These are phyloP conservation scores for Thuja plicata DNA, from an alignment of 83 land plant genomes.

Conservation along the genomic window DNA sequence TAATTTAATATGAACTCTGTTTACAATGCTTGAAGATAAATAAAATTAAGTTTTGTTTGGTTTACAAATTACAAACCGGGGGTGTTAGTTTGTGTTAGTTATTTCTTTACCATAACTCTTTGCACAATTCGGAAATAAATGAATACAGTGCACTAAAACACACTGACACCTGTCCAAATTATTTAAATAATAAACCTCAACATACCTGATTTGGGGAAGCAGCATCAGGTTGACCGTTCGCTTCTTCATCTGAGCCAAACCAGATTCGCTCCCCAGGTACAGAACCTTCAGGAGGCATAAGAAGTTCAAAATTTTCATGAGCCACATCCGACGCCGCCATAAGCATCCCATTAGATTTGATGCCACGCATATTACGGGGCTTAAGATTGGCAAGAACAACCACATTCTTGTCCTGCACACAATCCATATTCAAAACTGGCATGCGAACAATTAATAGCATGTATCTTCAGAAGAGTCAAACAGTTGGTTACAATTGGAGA, in stretches of 20 bases:
- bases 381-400: slow-evolving; percentile 92
- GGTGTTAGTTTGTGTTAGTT: not conserved
- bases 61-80: not conserved
- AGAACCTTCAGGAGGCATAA: slow-evolving; percentile 87
- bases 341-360: slow-evolving; percentile 94
- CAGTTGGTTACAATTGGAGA: not conserved
- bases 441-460: not conserved
- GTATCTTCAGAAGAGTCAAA: not conserved
- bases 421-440: not conserved
- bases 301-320: slow-evolving; percentile 87
- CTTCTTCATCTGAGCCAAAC: slow-evolving; percentile 78
- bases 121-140: too few relatives aligned
- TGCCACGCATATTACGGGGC: slow-evolving; percentile 94
- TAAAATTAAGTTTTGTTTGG: not conserved
- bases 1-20: not conserved
- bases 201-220: slow-evolving; percentile 74
- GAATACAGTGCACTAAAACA: not conserved
- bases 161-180: not conserved
- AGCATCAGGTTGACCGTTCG: slow-evolving; percentile 43
- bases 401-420: slow-evolving; percentile 62
- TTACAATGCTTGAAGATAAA: not conserved
- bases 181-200: not conserved
- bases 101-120: not conserved
- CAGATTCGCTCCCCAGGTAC: slow-evolving; percentile 87
- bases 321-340: slow-evolving; percentile 90